phyloP scores from a whole-genome alignment of 176 grass and related monocot genomes.

The Saccharum officinarum region DNA sequence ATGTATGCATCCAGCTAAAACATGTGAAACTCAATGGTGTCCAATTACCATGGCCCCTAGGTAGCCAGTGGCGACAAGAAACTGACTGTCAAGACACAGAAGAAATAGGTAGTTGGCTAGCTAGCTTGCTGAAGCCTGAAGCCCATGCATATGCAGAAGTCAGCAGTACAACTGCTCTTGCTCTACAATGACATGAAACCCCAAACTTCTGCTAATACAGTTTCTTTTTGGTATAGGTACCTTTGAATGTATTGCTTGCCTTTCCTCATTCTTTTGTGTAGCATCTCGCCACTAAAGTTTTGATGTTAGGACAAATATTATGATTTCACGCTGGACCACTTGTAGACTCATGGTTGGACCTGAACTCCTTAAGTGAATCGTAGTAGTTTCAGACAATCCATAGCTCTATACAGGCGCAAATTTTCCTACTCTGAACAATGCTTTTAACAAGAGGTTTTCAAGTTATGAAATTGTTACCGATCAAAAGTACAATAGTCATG shows the following conservation, averaged over 20 bases:
- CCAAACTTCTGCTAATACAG: background rate
- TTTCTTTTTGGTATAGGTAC: background rate
- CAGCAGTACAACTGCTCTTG: too few relatives aligned
- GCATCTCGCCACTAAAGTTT: background rate
- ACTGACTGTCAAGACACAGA: background rate
- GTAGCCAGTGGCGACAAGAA: background rate
- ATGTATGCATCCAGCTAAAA: background rate
- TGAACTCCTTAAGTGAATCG: background rate
- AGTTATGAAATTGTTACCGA: background rate
- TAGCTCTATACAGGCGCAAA: background rate
- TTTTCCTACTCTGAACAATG: background rate
- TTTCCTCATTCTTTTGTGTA: background rate
- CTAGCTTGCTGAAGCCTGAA: background rate
- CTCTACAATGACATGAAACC: background rate
- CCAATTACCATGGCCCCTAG: background rate
- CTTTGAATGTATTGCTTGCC: background rate
- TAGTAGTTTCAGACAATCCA: background rate
- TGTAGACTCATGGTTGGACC: background rate
- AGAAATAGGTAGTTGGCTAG: background rate
- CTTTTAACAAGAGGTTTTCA: background rate
- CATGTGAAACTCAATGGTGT: background rate
- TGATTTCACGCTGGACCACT: background rate
- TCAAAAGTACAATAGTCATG: background rate
- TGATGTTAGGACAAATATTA: background rate
- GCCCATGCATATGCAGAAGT: too few relatives aligned